Evolutionary conservation across 2,329 filamentous ascomycete genomes (phyloP).

Genomic region (Colletotrichum plurivorum): DNA sequence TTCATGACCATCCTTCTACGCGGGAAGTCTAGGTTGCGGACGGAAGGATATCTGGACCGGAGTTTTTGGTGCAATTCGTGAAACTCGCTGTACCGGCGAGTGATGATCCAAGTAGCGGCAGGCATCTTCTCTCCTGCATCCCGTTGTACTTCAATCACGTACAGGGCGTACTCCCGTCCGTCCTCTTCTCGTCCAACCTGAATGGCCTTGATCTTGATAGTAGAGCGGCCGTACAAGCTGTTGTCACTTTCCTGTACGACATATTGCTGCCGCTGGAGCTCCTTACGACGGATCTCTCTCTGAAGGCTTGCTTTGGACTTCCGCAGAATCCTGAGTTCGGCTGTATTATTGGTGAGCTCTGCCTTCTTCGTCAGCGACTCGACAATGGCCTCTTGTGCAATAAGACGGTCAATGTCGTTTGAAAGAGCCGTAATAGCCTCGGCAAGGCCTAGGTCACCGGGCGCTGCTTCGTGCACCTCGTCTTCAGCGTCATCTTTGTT

Average conservation of each 20-base stretch:
- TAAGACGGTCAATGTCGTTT: slow-evolving; percentile 89
- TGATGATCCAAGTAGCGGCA: slow-evolving; percentile 93
- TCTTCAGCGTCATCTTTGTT: slow-evolving; percentile 76
- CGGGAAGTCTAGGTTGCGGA: slow-evolving; percentile 92
- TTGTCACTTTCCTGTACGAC: slow-evolving; percentile 98
- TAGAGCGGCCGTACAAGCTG: slow-evolving; percentile 92
- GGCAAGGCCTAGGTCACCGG: slow-evolving; percentile 91
- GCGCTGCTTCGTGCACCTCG: slow-evolving; percentile 92
- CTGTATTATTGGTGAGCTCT: slow-evolving; percentile 96
- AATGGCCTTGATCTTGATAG: slow-evolving; percentile 90
- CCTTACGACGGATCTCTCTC: slow-evolving; percentile 92
- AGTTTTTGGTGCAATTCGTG: slow-evolving; percentile 94
- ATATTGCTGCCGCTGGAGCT: slow-evolving; percentile 96
- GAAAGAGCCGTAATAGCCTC: slow-evolving; percentile 93
- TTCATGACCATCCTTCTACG: slow-evolving; percentile 95
- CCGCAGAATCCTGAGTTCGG: slow-evolving; percentile 89
- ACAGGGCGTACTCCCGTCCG: slow-evolving; percentile 93
- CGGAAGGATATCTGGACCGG: slow-evolving; percentile 86
- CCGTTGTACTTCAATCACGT: slow-evolving; percentile 91
- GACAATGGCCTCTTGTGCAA: slow-evolving; percentile 89
- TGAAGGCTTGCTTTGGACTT: slow-evolving; percentile 96
- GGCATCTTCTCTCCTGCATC: slow-evolving; percentile 96
- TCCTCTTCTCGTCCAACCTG: slow-evolving; percentile 94
- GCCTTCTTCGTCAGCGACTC: slow-evolving; percentile 94
- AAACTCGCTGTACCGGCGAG: slow-evolving; percentile 96